Conservation (phyloP, 345 rosid genomes). For the Populus ilicifolia region DNA sequence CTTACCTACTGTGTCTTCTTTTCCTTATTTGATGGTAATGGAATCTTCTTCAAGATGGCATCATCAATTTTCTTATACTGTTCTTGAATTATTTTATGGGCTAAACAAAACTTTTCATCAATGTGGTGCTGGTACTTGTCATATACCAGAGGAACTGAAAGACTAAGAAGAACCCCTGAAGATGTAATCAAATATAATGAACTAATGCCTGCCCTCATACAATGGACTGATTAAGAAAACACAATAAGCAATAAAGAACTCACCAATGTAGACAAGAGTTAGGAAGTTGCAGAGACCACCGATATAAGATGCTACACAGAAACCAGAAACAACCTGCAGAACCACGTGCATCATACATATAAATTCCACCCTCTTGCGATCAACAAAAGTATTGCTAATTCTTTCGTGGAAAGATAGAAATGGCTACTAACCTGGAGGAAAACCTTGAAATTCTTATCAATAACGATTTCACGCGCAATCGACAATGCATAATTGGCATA, state of each 20-base stretch:
- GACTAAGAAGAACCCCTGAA: slow-evolving; percentile 68
- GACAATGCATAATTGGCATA: slow-evolving; percentile 55
- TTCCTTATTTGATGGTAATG: slow-evolving; percentile 45
- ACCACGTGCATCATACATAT: background rate
- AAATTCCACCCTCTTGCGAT: background rate
- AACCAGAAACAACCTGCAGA: slow-evolving; percentile 52
- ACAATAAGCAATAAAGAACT: slow-evolving; percentile 17
- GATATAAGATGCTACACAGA: slow-evolving; percentile 56
- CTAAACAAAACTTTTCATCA: slow-evolving; percentile 52
- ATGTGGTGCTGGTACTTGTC: slow-evolving; percentile 68
- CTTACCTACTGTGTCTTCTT: slow-evolving; percentile 74
- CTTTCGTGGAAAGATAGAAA: background rate
- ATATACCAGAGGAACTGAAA: slow-evolving; percentile 64
- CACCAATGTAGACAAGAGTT: slow-evolving; percentile 76
- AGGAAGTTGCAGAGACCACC: slow-evolving; percentile 75
- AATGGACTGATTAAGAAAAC: background rate
- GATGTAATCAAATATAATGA: background rate
- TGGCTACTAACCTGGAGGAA: slow-evolving; percentile 53
- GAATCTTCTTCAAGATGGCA: slow-evolving; percentile 41
- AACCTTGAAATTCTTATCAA: slow-evolving; percentile 55
- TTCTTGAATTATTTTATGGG: slow-evolving; percentile 41
- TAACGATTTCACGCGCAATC: slow-evolving; percentile 63
- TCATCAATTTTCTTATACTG: slow-evolving; percentile 59
- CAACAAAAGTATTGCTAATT: background rate
- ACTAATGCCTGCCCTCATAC: background rate